Evolutionary conservation across 495 filamentous ascomycete species (phyloP), one percentile per base, ranked within the genome.

Genomic region (Neurospora terricola): DNA sequence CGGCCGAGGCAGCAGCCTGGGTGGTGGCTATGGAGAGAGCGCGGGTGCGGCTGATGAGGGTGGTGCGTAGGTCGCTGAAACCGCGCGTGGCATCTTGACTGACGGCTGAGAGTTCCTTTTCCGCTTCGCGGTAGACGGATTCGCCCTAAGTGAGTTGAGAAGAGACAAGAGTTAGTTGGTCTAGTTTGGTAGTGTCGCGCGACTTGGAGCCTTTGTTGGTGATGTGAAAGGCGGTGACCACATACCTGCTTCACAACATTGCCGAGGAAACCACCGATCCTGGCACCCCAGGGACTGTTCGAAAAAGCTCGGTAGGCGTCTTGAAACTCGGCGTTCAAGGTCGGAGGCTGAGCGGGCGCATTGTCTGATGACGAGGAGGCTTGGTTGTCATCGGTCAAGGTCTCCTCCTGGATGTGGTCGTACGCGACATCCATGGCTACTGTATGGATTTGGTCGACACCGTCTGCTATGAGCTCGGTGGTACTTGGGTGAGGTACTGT

Each of bases 231-330:
- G 66, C 62, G 59, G 69, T 54, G 70, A 62, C 16, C 66, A 66
- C 80, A 62, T 82, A 92, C 90, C 87, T 92, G 91, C 82, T 97
- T 97, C 81, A 92, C 93, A 36, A 97, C 95, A 79, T 88, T 94
- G 71, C 91, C 91, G 78, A 96, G 91, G 79, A 96, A 93, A 40
- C 93, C 94, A 34, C 95, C 95, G 45, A 99, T 90, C 77, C 88
- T 88, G 23, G 90, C 89, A 39, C 94, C 96, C 96, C 96, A 98
- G 27, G 93, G 93, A 76, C 92, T 96, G 73, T 88, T 88, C 36
- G 93, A 95, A 79, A 98, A 92, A 37, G 94, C 94, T 75, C 92
- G 93, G 84, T 98, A 98, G 21, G 95, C 95, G 82, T 98, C 93
- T 82, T 97, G 92, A 73, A 99, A 87, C 78, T 99, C 96, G 78